A percentile compares a stretch with the other conserved stretches of the same genome.
Evolutionary conservation across 805 yeast genomes (phyloP).

Genomic region (Yamadazyma sp.): DNA sequence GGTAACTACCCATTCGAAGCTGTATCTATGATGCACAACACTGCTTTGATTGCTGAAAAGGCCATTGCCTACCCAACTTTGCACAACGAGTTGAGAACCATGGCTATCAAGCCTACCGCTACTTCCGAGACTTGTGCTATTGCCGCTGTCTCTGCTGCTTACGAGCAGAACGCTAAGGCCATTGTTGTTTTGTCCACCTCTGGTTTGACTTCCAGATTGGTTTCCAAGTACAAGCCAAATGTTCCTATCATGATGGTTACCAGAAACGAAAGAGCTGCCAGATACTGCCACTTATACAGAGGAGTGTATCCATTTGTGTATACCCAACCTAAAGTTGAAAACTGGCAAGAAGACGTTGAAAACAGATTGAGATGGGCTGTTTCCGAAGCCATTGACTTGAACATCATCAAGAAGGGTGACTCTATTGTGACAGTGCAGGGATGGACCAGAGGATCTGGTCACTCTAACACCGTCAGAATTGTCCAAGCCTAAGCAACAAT

Average conservation of each 20-base stretch:
- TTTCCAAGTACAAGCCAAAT: slow-evolving; percentile 96
- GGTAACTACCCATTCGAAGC: slow-evolving; percentile 98
- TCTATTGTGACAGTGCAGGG: slow-evolving; percentile 95
- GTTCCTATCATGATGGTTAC: slow-evolving; percentile 98
- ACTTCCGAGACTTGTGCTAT: slow-evolving; percentile 96
- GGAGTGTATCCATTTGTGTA: slow-evolving; percentile 98
- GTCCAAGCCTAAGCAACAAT: slow-evolving; percentile 71
- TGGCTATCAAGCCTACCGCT: slow-evolving; percentile 84
- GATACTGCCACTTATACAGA: slow-evolving; percentile 94
- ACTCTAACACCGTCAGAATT: slow-evolving; percentile 97
- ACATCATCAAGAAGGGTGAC: slow-evolving; percentile 85
- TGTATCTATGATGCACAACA: slow-evolving; percentile 98
- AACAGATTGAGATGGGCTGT: slow-evolving; percentile 91
- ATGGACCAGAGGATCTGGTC: slow-evolving; percentile 98
- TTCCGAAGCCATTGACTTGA: slow-evolving; percentile 81
- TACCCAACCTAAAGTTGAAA: slow-evolving; percentile 58
- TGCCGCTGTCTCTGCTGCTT: slow-evolving; percentile 94
- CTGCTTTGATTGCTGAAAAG: slow-evolving; percentile 93
- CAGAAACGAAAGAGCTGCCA: slow-evolving; percentile 89
- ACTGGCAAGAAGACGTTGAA: slow-evolving; percentile 98
- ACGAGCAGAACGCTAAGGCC: slow-evolving; percentile 96
- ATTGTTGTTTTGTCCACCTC: slow-evolving; percentile 93
- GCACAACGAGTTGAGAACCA: slow-evolving; percentile 84
- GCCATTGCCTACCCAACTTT: slow-evolving; percentile 85
- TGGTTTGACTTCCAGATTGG: slow-evolving; percentile 93